These are phyloP conservation scores for Auricularia sp. DNA, from an alignment of 768 basidiomycete genomes.

Conservation along the genomic window DNA sequence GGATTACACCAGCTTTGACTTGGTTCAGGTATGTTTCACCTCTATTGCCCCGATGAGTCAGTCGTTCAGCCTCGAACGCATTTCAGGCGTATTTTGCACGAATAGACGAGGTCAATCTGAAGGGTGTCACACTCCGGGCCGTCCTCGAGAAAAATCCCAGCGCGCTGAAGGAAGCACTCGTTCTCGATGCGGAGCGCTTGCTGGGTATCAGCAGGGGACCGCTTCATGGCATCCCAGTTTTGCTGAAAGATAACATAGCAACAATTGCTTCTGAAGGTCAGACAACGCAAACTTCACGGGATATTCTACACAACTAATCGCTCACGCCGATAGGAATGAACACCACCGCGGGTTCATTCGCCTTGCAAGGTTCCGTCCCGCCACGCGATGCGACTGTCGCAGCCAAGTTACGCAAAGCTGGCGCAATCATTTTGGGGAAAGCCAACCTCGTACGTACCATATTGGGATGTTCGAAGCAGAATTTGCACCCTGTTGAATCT, in stretches of 20 bases:
- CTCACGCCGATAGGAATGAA: slow-evolving; percentile 22
- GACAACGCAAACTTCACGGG: no score
- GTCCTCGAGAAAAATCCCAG: slow-evolving; percentile 32
- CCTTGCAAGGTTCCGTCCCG: slow-evolving; percentile 25
- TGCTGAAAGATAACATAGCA: slow-evolving; percentile 27
- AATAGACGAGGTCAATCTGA: slow-evolving; percentile 34
- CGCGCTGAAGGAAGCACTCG: slow-evolving; percentile 26
- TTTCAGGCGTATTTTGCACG: slow-evolving; percentile 32
- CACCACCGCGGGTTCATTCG: slow-evolving; percentile 32
- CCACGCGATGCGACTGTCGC: slow-evolving; percentile 27
- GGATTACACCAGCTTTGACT: slow-evolving; percentile 48
- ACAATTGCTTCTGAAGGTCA: slow-evolving; percentile 9
- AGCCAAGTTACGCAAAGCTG: slow-evolving; percentile 18
- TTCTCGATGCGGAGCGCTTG: slow-evolving; percentile 25
- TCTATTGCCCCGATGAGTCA: not conserved
- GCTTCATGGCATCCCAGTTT: slow-evolving; percentile 32
- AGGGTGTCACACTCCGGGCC: slow-evolving; percentile 29
- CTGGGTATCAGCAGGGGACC: slow-evolving; percentile 15
- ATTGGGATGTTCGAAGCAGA: no score
- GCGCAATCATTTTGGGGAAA: slow-evolving; percentile 30
- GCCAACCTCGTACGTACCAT: slow-evolving; percentile 29
- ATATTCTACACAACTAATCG: not conserved
- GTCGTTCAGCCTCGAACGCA: not conserved
- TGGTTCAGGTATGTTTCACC: slow-evolving; percentile 40
- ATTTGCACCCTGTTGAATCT: no score